phyloP scores from a whole-genome alignment of 2,329 filamentous ascomycete species.

The Penicillium sp. region DNA sequence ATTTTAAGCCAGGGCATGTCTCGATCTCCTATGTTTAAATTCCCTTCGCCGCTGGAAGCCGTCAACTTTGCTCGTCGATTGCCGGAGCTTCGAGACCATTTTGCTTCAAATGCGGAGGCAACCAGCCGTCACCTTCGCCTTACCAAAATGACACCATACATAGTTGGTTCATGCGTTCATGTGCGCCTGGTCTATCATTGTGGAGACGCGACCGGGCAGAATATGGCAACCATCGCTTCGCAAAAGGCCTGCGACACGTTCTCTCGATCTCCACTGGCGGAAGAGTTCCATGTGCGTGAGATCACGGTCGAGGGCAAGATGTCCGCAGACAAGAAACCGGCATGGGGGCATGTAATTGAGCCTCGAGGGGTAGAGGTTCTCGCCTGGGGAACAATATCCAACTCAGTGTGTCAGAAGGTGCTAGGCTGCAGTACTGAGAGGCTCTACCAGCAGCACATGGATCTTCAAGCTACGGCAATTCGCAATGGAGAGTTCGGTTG shows the following conservation, averaged over 20 bases:
- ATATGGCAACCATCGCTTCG: slow-evolving; percentile 37
- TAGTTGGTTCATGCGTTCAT: slow-evolving; percentile 19
- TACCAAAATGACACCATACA: neutral
- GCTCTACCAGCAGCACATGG: slow-evolving; percentile 14
- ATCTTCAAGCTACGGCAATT: slow-evolving; percentile 19
- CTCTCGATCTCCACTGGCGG: slow-evolving; percentile 6
- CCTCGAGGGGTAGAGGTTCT: slow-evolving; percentile 31
- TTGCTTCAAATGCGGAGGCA: neutral
- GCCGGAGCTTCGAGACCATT: neutral
- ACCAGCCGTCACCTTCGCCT: neutral
- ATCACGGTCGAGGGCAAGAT: slow-evolving; percentile 22
- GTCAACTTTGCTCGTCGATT: slow-evolving; percentile 18
- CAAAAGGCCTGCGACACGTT: slow-evolving; percentile 28
- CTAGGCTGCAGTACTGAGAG: slow-evolving; percentile 20
- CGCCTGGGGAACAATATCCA: slow-evolving; percentile 28
- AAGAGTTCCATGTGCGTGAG: neutral
- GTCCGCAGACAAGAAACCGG: slow-evolving; percentile 32
- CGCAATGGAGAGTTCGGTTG: slow-evolving; percentile 24
- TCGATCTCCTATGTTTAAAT: slow-evolving; percentile 30
- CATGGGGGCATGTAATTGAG: slow-evolving; percentile 26
- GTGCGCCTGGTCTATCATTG: slow-evolving; percentile 29
- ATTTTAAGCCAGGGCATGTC: slow-evolving; percentile 27
- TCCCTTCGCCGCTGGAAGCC: slow-evolving; percentile 23
- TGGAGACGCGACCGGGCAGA: slow-evolving; percentile 35
- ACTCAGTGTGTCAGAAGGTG: slow-evolving; percentile 19